Evolutionary conservation across 2,329 filamentous ascomycete species (phyloP).

Genomic region (Monilinia polystroma): DNA sequence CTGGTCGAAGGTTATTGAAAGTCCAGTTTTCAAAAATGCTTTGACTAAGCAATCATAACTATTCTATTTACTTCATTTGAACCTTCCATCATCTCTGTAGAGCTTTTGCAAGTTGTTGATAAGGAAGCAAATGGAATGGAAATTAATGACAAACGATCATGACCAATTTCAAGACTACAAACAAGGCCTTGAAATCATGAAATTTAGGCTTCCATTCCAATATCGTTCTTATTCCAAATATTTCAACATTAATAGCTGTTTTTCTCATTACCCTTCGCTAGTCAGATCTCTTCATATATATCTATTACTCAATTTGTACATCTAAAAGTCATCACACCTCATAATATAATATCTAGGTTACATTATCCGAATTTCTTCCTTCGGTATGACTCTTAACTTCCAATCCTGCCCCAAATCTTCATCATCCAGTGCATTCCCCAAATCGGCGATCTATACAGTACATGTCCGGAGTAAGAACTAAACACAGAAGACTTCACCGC

Average conservation of each 20-base stretch:
- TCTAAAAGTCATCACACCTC: neutral
- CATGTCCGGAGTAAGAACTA: neutral
- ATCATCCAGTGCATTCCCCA: neutral
- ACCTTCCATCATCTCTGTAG: neutral
- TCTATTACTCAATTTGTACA: neutral
- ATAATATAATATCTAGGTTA: neutral
- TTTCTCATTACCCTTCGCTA: neutral
- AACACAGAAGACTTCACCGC: constrained; percentile 3
- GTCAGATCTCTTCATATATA: neutral
- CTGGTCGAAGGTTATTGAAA: constrained; percentile 40
- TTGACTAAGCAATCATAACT: constrained; percentile 17
- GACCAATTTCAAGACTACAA: too few species aligned
- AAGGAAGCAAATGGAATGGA: neutral
- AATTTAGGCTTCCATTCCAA: neutral
- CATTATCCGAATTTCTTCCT: neutral
- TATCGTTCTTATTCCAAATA: neutral
- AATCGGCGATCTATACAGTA: neutral
- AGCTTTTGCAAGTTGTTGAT: neutral
- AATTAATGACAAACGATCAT: constrained; percentile 1
- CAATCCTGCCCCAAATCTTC: neutral
- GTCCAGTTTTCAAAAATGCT: constrained; percentile 34
- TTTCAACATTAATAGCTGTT: too few species aligned
- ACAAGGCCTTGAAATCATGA: neutral
- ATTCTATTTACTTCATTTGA: neutral
- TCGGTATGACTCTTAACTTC: constrained; percentile 10